Conservation (phyloP, 2,329 filamentous ascomycete species). For the Colletotrichum sp. region DNA sequence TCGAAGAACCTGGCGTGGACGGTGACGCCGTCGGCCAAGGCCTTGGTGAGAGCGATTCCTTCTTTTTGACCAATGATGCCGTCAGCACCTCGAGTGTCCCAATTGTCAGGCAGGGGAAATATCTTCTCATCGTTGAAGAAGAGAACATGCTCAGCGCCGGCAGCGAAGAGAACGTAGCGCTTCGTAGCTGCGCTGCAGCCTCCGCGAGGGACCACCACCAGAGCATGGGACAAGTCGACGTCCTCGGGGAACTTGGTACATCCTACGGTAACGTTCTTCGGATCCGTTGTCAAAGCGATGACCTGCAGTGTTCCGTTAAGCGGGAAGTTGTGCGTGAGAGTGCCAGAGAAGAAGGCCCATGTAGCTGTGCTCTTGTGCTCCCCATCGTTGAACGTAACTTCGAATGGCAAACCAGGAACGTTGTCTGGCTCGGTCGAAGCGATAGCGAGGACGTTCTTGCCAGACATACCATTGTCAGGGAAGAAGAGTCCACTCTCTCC, state of each 20-base stretch:
- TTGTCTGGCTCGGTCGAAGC: slow-evolving; percentile 40
- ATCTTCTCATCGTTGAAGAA: slow-evolving; percentile 38
- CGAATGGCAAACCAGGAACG: slow-evolving; percentile 12
- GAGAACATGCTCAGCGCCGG: slow-evolving; percentile 44
- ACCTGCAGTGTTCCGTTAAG: slow-evolving; percentile 25
- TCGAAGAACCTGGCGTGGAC: slow-evolving; percentile 1
- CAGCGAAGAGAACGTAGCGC: slow-evolving; percentile 38
- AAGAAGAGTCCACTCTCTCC: slow-evolving; percentile 45
- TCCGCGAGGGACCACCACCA: slow-evolving; percentile 40
- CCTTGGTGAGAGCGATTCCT: neutral
- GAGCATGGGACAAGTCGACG: slow-evolving; percentile 41
- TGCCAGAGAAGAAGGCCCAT: slow-evolving; percentile 10
- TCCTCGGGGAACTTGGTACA: slow-evolving; percentile 42
- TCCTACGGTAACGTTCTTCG: slow-evolving; percentile 32
- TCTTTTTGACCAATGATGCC: neutral
- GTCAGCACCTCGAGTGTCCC: neutral
- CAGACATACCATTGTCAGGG: slow-evolving; percentile 41
- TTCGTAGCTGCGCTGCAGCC: slow-evolving; percentile 28
- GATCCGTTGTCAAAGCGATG: slow-evolving; percentile 27
- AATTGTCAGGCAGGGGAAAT: neutral
- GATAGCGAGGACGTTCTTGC: slow-evolving; percentile 44
- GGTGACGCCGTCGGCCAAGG: neutral
- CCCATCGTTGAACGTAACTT: neutral
- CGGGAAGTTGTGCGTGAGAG: neutral
- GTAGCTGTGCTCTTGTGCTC: neutral